phyloP scores from a whole-genome alignment of 2,329 filamentous ascomycete species.

The Colletotrichum salicis region DNA sequence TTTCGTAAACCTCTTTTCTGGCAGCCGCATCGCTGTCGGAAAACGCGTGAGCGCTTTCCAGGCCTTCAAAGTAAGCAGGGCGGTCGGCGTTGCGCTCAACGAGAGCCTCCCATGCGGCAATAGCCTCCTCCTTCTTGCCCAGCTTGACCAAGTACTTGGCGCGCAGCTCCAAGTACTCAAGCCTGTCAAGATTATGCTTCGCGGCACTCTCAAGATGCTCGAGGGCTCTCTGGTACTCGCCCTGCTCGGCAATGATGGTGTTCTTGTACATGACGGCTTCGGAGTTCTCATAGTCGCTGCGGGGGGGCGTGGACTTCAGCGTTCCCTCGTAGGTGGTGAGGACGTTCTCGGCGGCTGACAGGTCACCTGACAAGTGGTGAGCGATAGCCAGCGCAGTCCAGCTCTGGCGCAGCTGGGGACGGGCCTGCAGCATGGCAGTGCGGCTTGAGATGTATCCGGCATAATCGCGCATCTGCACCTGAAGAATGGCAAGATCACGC shows the following conservation, averaged over 20 bases:
- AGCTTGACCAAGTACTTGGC: slow-evolving; percentile 87
- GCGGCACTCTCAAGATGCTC: slow-evolving; percentile 84
- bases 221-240: slow-evolving; percentile 83
- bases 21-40: slow-evolving; percentile 67
- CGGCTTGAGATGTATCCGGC: slow-evolving; percentile 92
- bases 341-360: slow-evolving; percentile 88
- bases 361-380: slow-evolving; percentile 88
- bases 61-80: slow-evolving; percentile 83
- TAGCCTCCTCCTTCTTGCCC: slow-evolving; percentile 81
- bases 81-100: slow-evolving; percentile 90
- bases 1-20: slow-evolving; percentile 76
- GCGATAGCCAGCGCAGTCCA: slow-evolving; percentile 98
- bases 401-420: slow-evolving; percentile 85
- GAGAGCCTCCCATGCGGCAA: slow-evolving; percentile 81
- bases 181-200: slow-evolving; percentile 83
- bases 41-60: slow-evolving; percentile 62
- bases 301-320: slow-evolving; percentile 80
- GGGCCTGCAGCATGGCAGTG: slow-evolving; percentile 85
- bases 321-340: slow-evolving; percentile 94
- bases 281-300: slow-evolving; percentile 88
- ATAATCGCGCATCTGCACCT: slow-evolving; percentile 97
- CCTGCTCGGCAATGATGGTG: slow-evolving; percentile 88
- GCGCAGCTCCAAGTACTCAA: slow-evolving; percentile 85
- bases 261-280: slow-evolving; percentile 97
- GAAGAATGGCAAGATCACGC: slow-evolving; percentile 89